Percentiles rank a stretch among this genome's conserved stretches.
These are phyloP conservation scores for Skeletonema potamos DNA, from an alignment of 108 stramenopile species.

Conservation along the genomic window DNA sequence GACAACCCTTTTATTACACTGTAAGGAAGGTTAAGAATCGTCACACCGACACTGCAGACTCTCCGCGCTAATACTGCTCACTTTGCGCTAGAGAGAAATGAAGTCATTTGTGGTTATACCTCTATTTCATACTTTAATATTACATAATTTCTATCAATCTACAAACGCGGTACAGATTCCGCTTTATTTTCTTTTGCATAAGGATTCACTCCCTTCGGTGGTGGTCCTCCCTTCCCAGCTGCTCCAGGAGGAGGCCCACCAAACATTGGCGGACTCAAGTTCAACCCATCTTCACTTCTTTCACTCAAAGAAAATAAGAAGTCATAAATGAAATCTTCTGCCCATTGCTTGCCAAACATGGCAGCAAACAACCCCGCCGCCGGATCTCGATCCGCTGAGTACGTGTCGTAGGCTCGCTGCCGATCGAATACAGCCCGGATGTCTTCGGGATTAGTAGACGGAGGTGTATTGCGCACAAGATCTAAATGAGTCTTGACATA, in stretches of 20 bases:
- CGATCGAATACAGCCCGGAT: conserved; percentile 55
- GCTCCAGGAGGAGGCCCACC: conserved; percentile 28
- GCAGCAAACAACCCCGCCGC: conserved; percentile 92
- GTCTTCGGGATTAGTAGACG: conserved; percentile 13
- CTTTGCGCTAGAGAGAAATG: background rate
- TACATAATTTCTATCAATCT: background rate
- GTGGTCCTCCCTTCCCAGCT: background rate
- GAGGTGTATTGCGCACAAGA: conserved; percentile 41
- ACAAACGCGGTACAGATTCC: background rate
- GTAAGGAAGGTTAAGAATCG: too few species aligned
- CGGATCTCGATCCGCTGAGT: conserved; percentile 92
- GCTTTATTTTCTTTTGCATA: background rate
- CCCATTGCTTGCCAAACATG: conserved; percentile 94
- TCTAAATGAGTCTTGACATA: conserved; percentile 78
- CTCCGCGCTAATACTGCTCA: too few species aligned
- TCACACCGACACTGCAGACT: too few species aligned
- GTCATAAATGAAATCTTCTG: conserved; percentile 87
- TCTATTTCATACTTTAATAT: background rate
- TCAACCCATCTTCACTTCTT: conserved; percentile 40
- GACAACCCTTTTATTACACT: too few species aligned
- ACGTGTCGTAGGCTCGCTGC: conserved; percentile 92
- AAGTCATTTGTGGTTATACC: background rate
- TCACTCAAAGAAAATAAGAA: conserved; percentile 88
- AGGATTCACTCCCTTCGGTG: background rate
- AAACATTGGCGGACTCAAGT: conserved; percentile 38